phyloP scores from a whole-genome alignment of 2,329 filamentous ascomycete species.

The Pseudogymnoascus destructans region DNA sequence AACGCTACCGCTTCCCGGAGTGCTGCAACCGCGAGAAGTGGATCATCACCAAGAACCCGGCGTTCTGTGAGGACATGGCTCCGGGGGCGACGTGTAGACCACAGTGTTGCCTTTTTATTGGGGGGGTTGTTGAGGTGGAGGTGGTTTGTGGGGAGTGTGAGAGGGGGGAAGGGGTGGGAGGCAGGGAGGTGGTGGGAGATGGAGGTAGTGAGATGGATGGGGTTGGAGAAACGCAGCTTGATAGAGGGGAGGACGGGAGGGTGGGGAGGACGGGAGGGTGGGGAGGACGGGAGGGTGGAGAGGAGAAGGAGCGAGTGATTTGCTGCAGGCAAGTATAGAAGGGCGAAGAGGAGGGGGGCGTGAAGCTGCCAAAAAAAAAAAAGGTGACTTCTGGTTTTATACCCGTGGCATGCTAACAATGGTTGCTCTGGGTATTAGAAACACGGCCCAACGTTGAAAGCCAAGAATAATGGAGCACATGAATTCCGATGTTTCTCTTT shows the following conservation, averaged over 20 bases:
- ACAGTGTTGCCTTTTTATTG: neutral
- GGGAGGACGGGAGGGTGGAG: neutral
- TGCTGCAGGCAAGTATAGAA: neutral
- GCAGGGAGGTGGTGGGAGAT: neutral
- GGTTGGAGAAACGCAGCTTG: neutral
- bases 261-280: neutral
- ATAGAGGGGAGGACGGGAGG: neutral
- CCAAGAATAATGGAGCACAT: neutral
- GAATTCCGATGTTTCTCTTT: neutral
- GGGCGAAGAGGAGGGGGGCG: too few relatives aligned
- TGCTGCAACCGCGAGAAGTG: slow-evolving; percentile 10
- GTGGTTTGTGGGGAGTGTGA: neutral
- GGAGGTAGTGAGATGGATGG: neutral
- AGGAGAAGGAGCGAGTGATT: neutral
- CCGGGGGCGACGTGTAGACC: neutral
- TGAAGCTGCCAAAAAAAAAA: neutral
- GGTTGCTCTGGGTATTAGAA: neutral
- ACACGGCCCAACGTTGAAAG: neutral
- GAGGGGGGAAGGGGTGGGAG: neutral
- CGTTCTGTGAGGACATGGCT: slow-evolving; percentile 2
- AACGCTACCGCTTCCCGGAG: neutral
- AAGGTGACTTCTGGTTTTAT: neutral
- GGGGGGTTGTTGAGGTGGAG: neutral
- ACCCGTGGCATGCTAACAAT: neutral
- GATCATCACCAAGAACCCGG: neutral